Evolutionary conservation across 225 moss, liverwort and hornwort species (phyloP).

Genomic region (Climacium dendroides): DNA sequence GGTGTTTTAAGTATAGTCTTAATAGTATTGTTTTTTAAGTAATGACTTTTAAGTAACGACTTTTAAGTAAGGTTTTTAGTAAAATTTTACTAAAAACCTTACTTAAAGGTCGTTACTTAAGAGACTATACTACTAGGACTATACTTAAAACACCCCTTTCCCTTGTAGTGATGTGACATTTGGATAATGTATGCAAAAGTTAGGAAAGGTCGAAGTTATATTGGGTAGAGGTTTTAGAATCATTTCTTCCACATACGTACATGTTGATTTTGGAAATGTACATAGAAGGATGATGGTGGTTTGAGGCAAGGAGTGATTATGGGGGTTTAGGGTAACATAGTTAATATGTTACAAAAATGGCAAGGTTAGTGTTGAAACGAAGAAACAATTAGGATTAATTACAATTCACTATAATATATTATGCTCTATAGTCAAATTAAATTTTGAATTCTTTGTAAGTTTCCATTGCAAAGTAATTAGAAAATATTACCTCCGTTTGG

Average conservation of each 20-base stretch:
- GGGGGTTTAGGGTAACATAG: fast-evolving
- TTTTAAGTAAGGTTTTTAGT: too few relatives aligned
- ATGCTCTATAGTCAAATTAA: neutral
- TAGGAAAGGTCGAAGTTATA: neutral
- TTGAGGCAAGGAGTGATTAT: neutral
- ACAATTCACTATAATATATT: neutral
- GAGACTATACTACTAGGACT: too few relatives aligned
- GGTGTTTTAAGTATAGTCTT: too few relatives aligned
- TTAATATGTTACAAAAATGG: neutral
- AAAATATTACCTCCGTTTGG: neutral
- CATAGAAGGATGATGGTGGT: fast-evolving
- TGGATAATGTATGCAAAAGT: neutral
- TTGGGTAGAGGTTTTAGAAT: neutral
- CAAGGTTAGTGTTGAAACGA: neutral
- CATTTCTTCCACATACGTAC: neutral
- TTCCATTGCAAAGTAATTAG: neutral
- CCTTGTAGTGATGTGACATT: too few relatives aligned
- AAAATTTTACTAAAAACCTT: too few relatives aligned
- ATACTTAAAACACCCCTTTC: too few relatives aligned
- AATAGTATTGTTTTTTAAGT: too few relatives aligned
- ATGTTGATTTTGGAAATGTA: neutral
- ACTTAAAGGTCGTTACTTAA: too few relatives aligned
- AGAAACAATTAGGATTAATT: fast-evolving
- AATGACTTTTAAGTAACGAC: too few relatives aligned
- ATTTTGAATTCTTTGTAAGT: neutral